Evolutionary conservation across 352 stramenopile species (phyloP), one percentile per base, ranked within the genome.

Genomic region (Phytophthora parvispora): DNA sequence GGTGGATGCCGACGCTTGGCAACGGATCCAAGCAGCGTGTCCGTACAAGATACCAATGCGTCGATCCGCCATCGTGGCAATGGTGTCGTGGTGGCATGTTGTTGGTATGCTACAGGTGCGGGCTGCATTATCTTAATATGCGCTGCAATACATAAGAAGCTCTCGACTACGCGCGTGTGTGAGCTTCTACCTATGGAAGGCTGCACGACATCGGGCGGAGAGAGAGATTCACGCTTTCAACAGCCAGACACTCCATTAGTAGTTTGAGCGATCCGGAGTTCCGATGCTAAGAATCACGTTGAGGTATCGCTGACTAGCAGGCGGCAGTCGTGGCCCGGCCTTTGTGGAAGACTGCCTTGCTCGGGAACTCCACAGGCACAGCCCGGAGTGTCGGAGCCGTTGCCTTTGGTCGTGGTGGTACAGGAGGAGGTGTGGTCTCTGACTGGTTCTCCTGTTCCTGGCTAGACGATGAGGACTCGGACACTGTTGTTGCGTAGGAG

Each of bases 261-360:
- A 34, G 5, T 12, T 7, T 10, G 32, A 64, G 65, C 64, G 59
- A 69, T 29, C 18, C 38, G 7, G 29, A 64, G 59, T 62, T 66
- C 67, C 45, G 48, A 67, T 65, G 38, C 51, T 45, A 25, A 15
- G 58, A 56, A 62, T 57, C 48, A 62, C 56, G 53, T 22, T 34
- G 28, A 29, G 16, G 13, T n/a, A 32, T 29, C 9, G 24, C 12
- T 40, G 15, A 24, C 45, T 73, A 78, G 55, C 49, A 77, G n/a
- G 50, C 50, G 13, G 68, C 48, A 50, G 58, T 27, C 31, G 50
- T 50, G 29, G 69, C 16, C 36, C 64, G 52, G 63, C 73, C 57
- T 38, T 78, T 80, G 38, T 65, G 55, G 40, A 84, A 86, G 0
- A 31, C 47, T 22, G 67, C 64, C n/a, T 74, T 80, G 24, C 49